Conservation (phyloP, 208 protist genomes). For the Crithidia fasciculata region DNA sequence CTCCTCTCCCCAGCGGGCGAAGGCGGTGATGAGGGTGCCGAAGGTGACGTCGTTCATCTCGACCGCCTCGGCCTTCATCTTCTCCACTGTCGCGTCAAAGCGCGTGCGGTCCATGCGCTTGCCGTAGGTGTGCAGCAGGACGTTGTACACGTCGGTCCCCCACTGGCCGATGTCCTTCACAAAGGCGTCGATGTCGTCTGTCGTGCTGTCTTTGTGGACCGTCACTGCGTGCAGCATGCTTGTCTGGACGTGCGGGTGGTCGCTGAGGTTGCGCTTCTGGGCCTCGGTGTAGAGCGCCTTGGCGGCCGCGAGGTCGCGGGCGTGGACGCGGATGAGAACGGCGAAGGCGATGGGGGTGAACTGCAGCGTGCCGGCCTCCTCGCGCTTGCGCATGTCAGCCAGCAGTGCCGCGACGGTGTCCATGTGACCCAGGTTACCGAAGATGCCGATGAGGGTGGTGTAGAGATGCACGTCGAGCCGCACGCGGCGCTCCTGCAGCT, state of each 20-base stretch:
- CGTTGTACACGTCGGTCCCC: constrained; percentile 87
- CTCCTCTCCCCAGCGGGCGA: constrained; percentile 73
- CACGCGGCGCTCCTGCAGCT: constrained; percentile 60
- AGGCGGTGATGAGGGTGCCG: constrained; percentile 87
- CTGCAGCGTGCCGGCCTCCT: constrained; percentile 80
- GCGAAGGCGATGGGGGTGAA: constrained; percentile 77
- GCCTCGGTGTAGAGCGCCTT: constrained; percentile 67
- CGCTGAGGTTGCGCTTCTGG: constrained; percentile 59
- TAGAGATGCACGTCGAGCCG: constrained; percentile 81
- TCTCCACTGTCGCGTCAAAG: constrained; percentile 71
- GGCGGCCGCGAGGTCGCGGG: constrained; percentile 48
- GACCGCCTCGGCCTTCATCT: constrained; percentile 75
- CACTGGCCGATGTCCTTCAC: constrained; percentile 57
- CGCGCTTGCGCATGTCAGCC: constrained; percentile 67
- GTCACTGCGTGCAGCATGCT: constrained; percentile 77
- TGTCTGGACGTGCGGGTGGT: constrained; percentile 87
- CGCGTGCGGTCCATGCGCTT: constrained; percentile 65
- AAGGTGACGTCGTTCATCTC: constrained; percentile 92
- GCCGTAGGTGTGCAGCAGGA: constrained; percentile 84
- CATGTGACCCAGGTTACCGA: constrained; percentile 68
- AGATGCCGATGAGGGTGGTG: constrained; percentile 83
- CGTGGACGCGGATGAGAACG: constrained; percentile 76
- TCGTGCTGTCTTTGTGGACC: constrained; percentile 20
- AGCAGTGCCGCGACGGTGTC: constrained; percentile 60
- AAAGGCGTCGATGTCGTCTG: constrained; percentile 42